Base-by-base conservation (phyloP, 352 stramenopile genomes). In the Peronosclerospora sorghi region DNA sequence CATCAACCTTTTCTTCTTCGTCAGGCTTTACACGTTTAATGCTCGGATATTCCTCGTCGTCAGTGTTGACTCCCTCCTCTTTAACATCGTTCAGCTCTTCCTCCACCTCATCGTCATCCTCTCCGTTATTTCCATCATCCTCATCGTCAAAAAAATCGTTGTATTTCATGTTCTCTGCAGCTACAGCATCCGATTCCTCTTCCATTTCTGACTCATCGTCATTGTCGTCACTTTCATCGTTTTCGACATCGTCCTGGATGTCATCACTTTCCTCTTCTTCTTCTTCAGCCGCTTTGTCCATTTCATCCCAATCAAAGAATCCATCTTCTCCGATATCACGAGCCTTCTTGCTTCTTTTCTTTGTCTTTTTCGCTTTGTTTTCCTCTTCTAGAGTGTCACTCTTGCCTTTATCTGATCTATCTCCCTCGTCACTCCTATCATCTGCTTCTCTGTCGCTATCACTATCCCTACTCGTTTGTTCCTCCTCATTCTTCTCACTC, bases 221-320 rank as follows among this genome's bases (percentile, higher is more conserved):
- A 5, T 81, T 65, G 0, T 70, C 56, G n/a, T 69, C 66, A 8
- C 59, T 41, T 1, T 66, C 55, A 6, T 71, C 64, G 0, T 67
- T 45, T 8, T 69, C 53, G 23, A 62, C 39, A 12, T 65, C 48
- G 9, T 68, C 48, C n/a, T 69, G 56, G 7, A 68, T 51, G 17
- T 73, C 65, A 2, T 66, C 68, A 6, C 64, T 52, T 0, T 56
- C 59, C 9, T 69, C 58, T 24, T 79, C 73, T 32, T 86, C 73
- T 24, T 86, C 78, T 45, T 91, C 78, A 0, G 75, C 78, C 0
- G 79, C 74, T 38, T 77, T 81, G 48, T 91, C 75, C 78, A 91
- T 91, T 52, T 91, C 78, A 20, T 88, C 78, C 78, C 78, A 91
- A 42, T 91, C 72, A 29, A 91, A 91, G 52, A 91, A 91, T 0